Evolutionary conservation across 2,329 filamentous ascomycete species (phyloP), one percentile per base, ranked within the genome.

Genomic region (Sporothrix brasiliensis): DNA sequence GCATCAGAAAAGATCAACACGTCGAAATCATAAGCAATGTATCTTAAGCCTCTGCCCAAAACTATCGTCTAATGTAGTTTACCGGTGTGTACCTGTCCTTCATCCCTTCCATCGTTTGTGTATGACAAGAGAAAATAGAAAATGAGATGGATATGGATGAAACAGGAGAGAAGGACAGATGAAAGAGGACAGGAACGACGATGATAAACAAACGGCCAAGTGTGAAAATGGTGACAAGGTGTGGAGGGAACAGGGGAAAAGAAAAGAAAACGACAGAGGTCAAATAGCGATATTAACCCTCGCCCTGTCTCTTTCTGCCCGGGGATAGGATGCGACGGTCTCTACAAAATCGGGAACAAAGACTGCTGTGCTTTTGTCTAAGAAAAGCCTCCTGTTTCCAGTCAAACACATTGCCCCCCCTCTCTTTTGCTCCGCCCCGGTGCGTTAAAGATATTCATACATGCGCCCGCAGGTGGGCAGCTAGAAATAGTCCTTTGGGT

Each of bases 341-440:
- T 41, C 10, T 41, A 44, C 11, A 66, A 11, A 44, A 27, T 10
- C 34, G 34, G n/a, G 34, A 30, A 16, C 34, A 39, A 41, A 21
- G 27, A 24, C 24, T 27, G 47, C 39, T 50, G 53, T 68, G 67
- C 67, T 60, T 68, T 68, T 50, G 52, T 68, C 53, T 68, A 61
- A 61, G 13, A 53, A 27, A 49, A 44, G 30, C 50, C 6, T 67
- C 50, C 50, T 14, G 30, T 19, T 34, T 7, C 34, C 65, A 10
- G 16, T 54, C 11, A 19, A 49, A 56, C 14, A 27, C 50, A 44
- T 44, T 30, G 14, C 24, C 50, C 44, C 39, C 50, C 44, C 39
- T 14, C 34, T 67, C 30, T n/a, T 11, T 21, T 34, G 27, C 19
- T 50, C 47, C 27, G 19, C 16, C 63, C 34, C 19, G n/a, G 21